Conservation (phyloP, 257 asterid species). For the Solanum paucissectum region DNA sequence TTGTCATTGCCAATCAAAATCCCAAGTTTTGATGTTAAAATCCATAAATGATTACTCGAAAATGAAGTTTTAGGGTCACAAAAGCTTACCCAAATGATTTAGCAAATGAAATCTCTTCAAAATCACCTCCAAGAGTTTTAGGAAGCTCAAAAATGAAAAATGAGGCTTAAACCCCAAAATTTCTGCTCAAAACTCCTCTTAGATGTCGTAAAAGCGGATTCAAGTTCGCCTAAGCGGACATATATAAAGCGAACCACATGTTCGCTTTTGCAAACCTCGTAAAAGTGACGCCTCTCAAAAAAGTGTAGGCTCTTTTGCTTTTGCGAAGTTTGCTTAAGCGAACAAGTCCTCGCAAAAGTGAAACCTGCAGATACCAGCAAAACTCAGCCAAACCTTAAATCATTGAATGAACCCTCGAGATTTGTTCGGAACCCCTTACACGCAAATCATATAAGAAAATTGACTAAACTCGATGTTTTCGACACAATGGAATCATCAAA, state of each 20-base stretch:
- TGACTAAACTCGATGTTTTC: neutral
- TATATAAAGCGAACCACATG: neutral
- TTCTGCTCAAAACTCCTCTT: neutral
- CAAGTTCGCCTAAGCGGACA: neutral
- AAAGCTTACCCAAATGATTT: neutral
- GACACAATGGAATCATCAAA: neutral
- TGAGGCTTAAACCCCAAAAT: neutral
- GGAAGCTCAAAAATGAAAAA: neutral
- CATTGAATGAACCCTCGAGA: neutral
- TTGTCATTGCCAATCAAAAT: neutral
- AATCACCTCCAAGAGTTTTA: neutral
- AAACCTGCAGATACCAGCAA: neutral
- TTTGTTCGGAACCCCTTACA: neutral
- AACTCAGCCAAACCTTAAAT: neutral
- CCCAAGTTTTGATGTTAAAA: neutral
- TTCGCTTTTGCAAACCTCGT: neutral
- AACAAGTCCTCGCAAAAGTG: neutral
- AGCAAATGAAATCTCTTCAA: neutral
- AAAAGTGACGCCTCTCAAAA: neutral
- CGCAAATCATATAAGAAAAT: neutral
- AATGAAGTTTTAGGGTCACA: neutral
- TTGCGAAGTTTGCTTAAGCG: neutral
- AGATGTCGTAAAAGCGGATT: neutral
- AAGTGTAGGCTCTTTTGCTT: neutral
- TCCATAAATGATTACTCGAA: neutral